Base-by-base conservation (phyloP, 2,329 filamentous ascomycete species). In the Colletotrichum trifolii region DNA sequence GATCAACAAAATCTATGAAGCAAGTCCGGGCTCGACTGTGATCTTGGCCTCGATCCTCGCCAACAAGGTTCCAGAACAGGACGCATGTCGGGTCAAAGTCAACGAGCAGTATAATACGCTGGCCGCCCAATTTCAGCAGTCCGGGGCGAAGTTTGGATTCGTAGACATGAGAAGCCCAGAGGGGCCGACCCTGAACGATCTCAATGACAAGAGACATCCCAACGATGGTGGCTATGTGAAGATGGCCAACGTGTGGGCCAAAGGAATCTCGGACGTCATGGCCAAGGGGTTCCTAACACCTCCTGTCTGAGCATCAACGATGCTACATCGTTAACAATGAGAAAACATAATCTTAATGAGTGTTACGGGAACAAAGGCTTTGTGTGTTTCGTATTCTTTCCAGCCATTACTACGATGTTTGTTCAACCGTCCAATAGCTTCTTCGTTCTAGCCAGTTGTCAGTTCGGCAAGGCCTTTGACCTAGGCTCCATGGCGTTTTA, bases 131-230 rank as follows among this genome's bases (percentile, higher is more conserved):
- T 46, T 67, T 3, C 64, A 66, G 49, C 55, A 35, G 9, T 55
- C 59, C 8, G 68, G 68, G 1, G 56, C 49, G 5, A 70, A 68
- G 54, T 54, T 70, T 13, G 63, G 68, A 1, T 39, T 69, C 9
- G 70, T 69, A 8, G 69, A 71, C 40, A 69, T 71, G 67, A 52
- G 66, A 8, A 62, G 67, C 6, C n/a, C 64, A n/a, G 67, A 55
- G 11, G 69, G 60, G 2, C 69, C 66, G 6, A 56, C 54, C 6
- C 50, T 65, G 4, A 40, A 54, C 8, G 67, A 71, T 15, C 52
- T 71, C 9, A 36, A 52, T 11, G 65, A 67, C 13, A 60, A 42
- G 1, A 54, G 63, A 13, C 65, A 67, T 36, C 65, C 65, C 0
- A 67, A 67, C 10, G 65, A 67, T 9, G 61, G 48, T 9, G 65